Evolutionary conservation across 2,329 filamentous ascomycete species (phyloP).

Genomic region (Talaromyces sp.): DNA sequence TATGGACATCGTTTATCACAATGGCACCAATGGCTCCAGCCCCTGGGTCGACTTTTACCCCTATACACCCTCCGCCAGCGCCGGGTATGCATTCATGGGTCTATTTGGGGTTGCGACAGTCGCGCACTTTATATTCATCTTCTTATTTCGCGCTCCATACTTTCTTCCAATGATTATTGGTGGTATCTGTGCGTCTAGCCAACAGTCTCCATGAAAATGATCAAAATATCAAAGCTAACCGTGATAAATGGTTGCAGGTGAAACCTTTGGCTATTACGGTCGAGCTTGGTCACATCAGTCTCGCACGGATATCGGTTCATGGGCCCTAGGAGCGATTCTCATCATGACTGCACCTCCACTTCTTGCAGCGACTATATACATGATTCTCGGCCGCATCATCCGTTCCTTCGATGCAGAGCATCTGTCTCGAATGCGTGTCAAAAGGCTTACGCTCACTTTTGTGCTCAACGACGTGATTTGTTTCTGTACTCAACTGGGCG

Average conservation of each 20-base stretch:
- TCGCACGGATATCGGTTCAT: slow-evolving; percentile 21
- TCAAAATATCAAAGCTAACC: not conserved
- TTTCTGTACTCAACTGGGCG: slow-evolving; percentile 29
- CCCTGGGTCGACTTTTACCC: slow-evolving; percentile 33
- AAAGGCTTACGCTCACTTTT: slow-evolving; percentile 35
- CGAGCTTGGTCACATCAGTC: slow-evolving; percentile 29
- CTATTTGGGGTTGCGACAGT: slow-evolving; percentile 29
- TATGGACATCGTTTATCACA: slow-evolving; percentile 30
- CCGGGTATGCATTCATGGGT: slow-evolving; percentile 31
- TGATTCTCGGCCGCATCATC: slow-evolving; percentile 38
- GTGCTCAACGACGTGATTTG: slow-evolving; percentile 31
- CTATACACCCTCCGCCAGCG: slow-evolving; percentile 29
- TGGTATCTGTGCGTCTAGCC: slow-evolving; percentile 27
- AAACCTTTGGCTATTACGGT: slow-evolving; percentile 33
- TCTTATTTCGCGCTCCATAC: slow-evolving; percentile 28
- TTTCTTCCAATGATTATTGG: slow-evolving; percentile 34
- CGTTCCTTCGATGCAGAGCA: slow-evolving; percentile 29
- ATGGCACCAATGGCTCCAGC: slow-evolving; percentile 24
- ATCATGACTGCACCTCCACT: slow-evolving; percentile 38
- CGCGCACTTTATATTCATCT: slow-evolving; percentile 24
- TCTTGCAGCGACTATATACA: slow-evolving; percentile 35
- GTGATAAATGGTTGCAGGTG: slow-evolving; percentile 16
- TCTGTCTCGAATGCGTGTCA: slow-evolving; percentile 27
- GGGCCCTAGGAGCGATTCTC: slow-evolving; percentile 33
- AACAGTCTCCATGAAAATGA: too few species aligned